These are phyloP conservation scores for Hypomontagnella monticulosa DNA, from an alignment of 495 filamentous ascomycete genomes.

Conservation along the genomic window DNA sequence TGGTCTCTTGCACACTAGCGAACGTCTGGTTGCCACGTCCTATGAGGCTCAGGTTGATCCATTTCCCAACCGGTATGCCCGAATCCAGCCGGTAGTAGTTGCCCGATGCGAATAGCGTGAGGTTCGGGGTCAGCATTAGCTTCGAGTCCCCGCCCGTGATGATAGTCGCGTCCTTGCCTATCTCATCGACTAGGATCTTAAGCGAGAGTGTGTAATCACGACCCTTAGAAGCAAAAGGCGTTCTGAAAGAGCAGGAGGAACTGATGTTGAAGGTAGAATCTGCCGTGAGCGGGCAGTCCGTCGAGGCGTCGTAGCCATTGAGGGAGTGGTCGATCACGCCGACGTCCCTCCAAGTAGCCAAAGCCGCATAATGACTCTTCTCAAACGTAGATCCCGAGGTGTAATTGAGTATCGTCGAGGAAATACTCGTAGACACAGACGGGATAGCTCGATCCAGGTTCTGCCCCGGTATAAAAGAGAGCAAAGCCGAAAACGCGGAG, in stretches of 20 bases:
- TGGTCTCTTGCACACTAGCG: conserved; percentile 42
- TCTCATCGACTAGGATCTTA: conserved; percentile 46
- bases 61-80: conserved; percentile 52
- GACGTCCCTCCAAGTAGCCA: neutral
- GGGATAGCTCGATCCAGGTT: conserved; percentile 57
- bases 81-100: conserved; percentile 58
- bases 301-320: conserved; percentile 56
- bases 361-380: neutral
- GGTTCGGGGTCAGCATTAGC: conserved; percentile 54
- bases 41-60: conserved; percentile 54
- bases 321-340: conserved; percentile 52
- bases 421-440: too few species aligned
- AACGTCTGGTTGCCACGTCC: conserved; percentile 55
- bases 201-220: conserved; percentile 61
- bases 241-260: conserved; percentile 49
- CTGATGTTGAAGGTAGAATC: conserved; percentile 43
- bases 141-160: conserved; percentile 58
- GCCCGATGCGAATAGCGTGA: conserved; percentile 58
- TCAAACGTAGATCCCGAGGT: conserved; percentile 26
- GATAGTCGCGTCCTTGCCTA: conserved; percentile 43
- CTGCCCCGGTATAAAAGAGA: conserved; percentile 54
- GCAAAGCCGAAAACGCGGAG: conserved; percentile 50
- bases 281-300: conserved; percentile 45
- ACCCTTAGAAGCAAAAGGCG: conserved; percentile 59
- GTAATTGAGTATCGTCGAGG: conserved; percentile 56